A percentile compares a stretch with the other conserved stretches of the same genome.
Evolutionary conservation across 2,329 filamentous ascomycete genomes (phyloP).

Genomic region (Orbilia blumenaviensis): DNA sequence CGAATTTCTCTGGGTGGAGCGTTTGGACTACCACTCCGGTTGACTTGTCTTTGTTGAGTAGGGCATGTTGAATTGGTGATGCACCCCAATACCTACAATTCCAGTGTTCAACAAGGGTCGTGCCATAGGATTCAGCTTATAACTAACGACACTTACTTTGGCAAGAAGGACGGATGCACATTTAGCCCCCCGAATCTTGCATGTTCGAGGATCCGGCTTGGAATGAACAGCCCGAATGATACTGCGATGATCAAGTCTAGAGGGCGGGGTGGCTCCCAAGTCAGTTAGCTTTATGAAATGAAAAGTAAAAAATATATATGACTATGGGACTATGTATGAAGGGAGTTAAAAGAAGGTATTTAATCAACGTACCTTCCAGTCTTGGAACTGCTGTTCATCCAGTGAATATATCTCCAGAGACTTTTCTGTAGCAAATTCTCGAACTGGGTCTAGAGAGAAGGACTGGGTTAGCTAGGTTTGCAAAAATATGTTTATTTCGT

Average conservation of each 20-base stretch:
- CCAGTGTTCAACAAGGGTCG: no score
- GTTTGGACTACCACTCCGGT: slow-evolving; percentile 90
- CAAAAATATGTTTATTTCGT: neutral
- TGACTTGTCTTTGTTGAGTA: slow-evolving; percentile 69
- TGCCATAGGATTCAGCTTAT: neutral
- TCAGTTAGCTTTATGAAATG: slow-evolving; percentile 3
- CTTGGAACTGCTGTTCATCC: slow-evolving; percentile 74
- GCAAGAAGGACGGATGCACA: slow-evolving; percentile 89
- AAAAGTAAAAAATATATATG: neutral
- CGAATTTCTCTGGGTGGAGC: slow-evolving; percentile 77
- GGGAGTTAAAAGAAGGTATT: neutral
- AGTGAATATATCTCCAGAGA: slow-evolving; percentile 75
- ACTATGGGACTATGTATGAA: no score
- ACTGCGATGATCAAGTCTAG: slow-evolving; percentile 88
- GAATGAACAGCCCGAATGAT: slow-evolving; percentile 92
- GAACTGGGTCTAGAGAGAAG: slow-evolving; percentile 74
- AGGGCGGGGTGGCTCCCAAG: slow-evolving; percentile 53
- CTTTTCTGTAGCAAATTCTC: slow-evolving; percentile 71
- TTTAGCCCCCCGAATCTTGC: slow-evolving; percentile 89
- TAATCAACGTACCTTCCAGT: slow-evolving; percentile 74
- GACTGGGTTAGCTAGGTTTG: no score
- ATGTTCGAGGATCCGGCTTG: slow-evolving; percentile 73
- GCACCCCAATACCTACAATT: slow-evolving; percentile 76
- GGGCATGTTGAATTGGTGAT: slow-evolving; percentile 84
- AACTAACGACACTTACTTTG: slow-evolving; percentile 68